Evolutionary conservation across 306 rosid genomes (phyloP).

Genomic region (Neltuma alba): DNA sequence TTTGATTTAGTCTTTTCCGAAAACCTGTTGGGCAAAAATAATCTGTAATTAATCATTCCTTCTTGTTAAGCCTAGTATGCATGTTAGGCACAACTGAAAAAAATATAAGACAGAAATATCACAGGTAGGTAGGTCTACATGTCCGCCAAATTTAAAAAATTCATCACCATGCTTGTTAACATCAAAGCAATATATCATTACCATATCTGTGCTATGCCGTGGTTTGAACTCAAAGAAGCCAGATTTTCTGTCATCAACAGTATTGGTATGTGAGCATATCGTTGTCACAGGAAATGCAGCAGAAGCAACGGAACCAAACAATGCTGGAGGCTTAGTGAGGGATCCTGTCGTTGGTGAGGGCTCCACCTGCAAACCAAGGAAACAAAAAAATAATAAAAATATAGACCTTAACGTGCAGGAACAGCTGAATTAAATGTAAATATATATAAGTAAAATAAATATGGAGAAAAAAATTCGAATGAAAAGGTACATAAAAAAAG

Average conservation of each 20-base stretch:
- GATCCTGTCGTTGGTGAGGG: conserved; percentile 99
- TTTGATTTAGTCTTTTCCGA: conserved; percentile 10
- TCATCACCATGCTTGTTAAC: conserved; percentile 13
- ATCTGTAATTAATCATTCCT: conserved; percentile 12
- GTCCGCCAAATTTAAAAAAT: conserved; percentile 9
- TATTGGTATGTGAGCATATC: conserved; percentile 50
- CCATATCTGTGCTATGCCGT: conserved; percentile 62
- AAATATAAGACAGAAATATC: conserved; percentile 20
- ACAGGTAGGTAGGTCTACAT: not conserved
- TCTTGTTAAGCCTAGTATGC: conserved; percentile 1
- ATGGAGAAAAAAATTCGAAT: not conserved
- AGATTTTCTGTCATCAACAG: conserved; percentile 56
- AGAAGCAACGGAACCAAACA: conserved; percentile 49
- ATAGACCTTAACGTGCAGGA: conserved; percentile 31
- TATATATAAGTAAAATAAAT: not conserved
- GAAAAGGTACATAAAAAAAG: not conserved
- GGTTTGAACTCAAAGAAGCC: conserved; percentile 84
- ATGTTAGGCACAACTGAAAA: conserved; percentile 23
- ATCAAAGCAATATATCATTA: conserved; percentile 42
- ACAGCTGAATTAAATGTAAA: conserved; percentile 8
- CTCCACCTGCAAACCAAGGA: conserved; percentile 70
- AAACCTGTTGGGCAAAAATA: not conserved
- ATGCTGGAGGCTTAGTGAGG: conserved; percentile 61
- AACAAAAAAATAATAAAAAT: conserved; percentile 31
- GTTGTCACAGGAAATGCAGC: conserved; percentile 57